These are phyloP conservation scores for Tolypocladium capitatum DNA, from an alignment of 2,329 filamentous ascomycete species.

Conservation along the genomic window DNA sequence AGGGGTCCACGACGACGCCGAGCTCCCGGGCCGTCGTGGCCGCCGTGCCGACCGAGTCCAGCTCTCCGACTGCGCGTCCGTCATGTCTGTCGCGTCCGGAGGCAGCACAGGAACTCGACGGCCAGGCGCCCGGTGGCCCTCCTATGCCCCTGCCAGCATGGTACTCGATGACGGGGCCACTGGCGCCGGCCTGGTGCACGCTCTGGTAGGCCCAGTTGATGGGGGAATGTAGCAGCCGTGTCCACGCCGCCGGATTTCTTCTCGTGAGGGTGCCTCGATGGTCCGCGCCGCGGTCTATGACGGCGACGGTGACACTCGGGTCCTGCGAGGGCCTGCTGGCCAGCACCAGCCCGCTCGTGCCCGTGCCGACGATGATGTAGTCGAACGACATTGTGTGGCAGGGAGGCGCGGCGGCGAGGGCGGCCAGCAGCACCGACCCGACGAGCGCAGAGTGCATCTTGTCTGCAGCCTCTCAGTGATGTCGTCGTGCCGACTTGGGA, in stretches of 20 bases:
- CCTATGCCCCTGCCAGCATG: slow-evolving; percentile 25
- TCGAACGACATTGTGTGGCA: slow-evolving; percentile 9
- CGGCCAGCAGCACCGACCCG: background rate
- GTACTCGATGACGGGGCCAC: slow-evolving; percentile 18
- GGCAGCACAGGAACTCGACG: slow-evolving; percentile 9
- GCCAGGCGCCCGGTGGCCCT: slow-evolving; percentile 18
- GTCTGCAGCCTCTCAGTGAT: background rate
- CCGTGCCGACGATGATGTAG: slow-evolving; percentile 25
- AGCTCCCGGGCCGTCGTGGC: slow-evolving; percentile 36
- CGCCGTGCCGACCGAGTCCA: slow-evolving; percentile 28
- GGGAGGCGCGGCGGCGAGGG: background rate
- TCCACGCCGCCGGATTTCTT: slow-evolving; percentile 14
- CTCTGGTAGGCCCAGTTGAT: slow-evolving; percentile 23
- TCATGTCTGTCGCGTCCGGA: slow-evolving; percentile 2
- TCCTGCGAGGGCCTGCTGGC: slow-evolving; percentile 23
- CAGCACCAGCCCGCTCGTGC: slow-evolving; percentile 22
- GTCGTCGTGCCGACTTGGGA: background rate
- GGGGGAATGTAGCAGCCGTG: slow-evolving; percentile 11
- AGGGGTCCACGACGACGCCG: slow-evolving; percentile 34
- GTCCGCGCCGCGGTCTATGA: slow-evolving; percentile 24
- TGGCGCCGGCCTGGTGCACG: slow-evolving; percentile 15
- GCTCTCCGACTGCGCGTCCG: slow-evolving; percentile 6
- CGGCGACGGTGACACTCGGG: slow-evolving; percentile 16
- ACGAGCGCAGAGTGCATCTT: background rate
- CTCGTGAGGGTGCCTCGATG: slow-evolving; percentile 20